Conservation (phyloP, 140 eudicot species). For the Bidens hawaiensis region DNA sequence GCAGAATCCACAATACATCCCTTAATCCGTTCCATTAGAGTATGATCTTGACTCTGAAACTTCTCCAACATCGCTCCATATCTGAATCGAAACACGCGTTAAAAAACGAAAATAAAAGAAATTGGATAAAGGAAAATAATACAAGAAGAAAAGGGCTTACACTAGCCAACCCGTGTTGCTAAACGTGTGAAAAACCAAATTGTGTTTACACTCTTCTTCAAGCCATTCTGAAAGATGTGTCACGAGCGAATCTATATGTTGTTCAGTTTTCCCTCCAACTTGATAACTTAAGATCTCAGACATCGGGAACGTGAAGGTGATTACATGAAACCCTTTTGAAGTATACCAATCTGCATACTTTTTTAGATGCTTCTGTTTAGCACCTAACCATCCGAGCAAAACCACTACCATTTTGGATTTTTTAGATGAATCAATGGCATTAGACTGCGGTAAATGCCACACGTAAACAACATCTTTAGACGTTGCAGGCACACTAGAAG, state of each 20-base stretch:
- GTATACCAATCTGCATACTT: slow-evolving; percentile 94
- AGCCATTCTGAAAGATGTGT: slow-evolving; percentile 79
- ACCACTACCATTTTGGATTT: slow-evolving; percentile 81
- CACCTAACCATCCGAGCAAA: slow-evolving; percentile 97
- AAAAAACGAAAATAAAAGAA: not conserved
- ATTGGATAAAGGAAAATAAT: not conserved
- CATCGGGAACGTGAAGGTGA: slow-evolving; percentile 95
- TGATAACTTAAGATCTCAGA: slow-evolving; percentile 70
- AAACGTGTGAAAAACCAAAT: slow-evolving; percentile 88
- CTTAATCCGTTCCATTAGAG: slow-evolving; percentile 52
- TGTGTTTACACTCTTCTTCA: slow-evolving; percentile 79
- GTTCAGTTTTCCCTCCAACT: slow-evolving; percentile 86
- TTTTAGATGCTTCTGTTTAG: slow-evolving; percentile 91
- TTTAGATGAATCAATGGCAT: slow-evolving; percentile 36
- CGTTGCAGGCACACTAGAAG: slow-evolving; percentile 18
- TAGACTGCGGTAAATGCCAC: slow-evolving; percentile 89
- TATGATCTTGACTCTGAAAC: slow-evolving; percentile 57
- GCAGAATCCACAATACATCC: slow-evolving; percentile 97
- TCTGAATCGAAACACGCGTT: slow-evolving; percentile 32
- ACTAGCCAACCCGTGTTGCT: slow-evolving; percentile 98
- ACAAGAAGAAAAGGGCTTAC: slow-evolving; percentile 48
- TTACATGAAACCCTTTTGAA: slow-evolving; percentile 90
- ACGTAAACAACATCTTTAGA: slow-evolving; percentile 53
- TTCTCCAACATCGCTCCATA: slow-evolving; percentile 89
- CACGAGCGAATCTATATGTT: slow-evolving; percentile 67